phyloP scores from a whole-genome alignment of 2,329 filamentous ascomycete species.

The Cladobotryum protrusum region DNA sequence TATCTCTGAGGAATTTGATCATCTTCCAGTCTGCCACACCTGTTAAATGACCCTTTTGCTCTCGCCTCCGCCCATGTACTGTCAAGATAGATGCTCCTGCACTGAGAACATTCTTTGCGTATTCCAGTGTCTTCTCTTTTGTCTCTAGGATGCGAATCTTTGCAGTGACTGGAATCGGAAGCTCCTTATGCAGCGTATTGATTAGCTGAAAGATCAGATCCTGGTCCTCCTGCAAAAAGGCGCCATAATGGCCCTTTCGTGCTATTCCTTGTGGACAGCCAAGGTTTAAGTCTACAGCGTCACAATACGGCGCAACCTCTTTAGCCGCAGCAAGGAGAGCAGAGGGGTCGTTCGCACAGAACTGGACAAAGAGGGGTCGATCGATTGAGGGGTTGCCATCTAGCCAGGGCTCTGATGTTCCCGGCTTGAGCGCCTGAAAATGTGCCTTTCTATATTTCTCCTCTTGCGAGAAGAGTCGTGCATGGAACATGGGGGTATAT shows the following conservation, averaged over 20 bases:
- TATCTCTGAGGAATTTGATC: constrained; percentile 75
- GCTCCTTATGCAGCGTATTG: constrained; percentile 68
- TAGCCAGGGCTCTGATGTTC: constrained; percentile 48
- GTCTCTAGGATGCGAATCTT: constrained; percentile 91
- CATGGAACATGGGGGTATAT: constrained; percentile 96
- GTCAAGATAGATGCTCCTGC: constrained; percentile 92
- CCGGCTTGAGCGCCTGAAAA: constrained; percentile 61
- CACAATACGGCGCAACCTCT: constrained; percentile 77
- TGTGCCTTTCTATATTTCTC: constrained; percentile 70
- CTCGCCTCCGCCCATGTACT: constrained; percentile 79
- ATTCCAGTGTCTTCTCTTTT: constrained; percentile 77
- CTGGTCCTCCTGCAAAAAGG: constrained; percentile 92
- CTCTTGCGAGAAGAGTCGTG: constrained; percentile 75
- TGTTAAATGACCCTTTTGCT: constrained; percentile 95
- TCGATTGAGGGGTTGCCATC: constrained; percentile 84
- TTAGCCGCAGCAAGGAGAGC: constrained; percentile 72
- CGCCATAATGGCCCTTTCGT: constrained; percentile 81
- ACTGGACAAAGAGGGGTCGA: constrained; percentile 89
- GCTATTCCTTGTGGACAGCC: constrained; percentile 97
- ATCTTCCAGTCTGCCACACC: constrained; percentile 89
- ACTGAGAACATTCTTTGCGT: constrained; percentile 77
- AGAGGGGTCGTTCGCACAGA: constrained; percentile 85
- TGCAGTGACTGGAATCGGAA: constrained; percentile 82
- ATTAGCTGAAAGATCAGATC: constrained; percentile 77
- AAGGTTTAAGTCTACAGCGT: constrained; percentile 91